Base-by-base conservation (phyloP, 192 early-diverging fungal species). In the Gorgonomyces haynaldii region DNA sequence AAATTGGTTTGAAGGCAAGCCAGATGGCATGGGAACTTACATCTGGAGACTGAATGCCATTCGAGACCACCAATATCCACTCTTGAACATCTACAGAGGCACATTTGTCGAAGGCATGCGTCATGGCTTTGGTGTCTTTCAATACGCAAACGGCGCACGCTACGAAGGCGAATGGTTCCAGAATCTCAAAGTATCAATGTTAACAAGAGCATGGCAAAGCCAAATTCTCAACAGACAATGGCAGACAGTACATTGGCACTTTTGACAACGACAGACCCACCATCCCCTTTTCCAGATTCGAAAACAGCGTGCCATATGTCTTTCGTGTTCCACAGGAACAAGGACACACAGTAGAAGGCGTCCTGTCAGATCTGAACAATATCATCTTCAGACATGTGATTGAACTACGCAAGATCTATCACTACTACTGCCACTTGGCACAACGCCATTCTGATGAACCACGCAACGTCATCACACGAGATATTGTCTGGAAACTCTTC, bases 151-250 rank as follows among this genome's bases (percentile, higher is more conserved):
- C 38, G 74, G 74, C 8, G 67, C 67, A 5, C 4, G 23, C 9
- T 77, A 71, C 42, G 54, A 60, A 29, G 74, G 74, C 8, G 55
- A 76, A n/a, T 77, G 70, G 70, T 61, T 53, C 37, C 59, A 68
- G 13, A 67, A 74, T 53, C 44, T 54, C 29, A 76, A 76, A 58
- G 67, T 70, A 45, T 25, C 16, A 7, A 17, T 13, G 53, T 8
- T 12, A 15, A 29, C 12, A 27, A 8, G 31, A 70, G 64, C 53
- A 72, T 36, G 73, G 73, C 3, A 13, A 44, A 9, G 73, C 66
- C 1, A 56, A 27, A 3, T 76, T 53, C 44, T 35, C 67, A 19
- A 60, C 63, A 21, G 64, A 72, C 35, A 64, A 72, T 40, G 73
- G 73, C 2, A 37, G 73, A 24, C 37, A 29, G 9, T 76, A 73